phyloP scores from a whole-genome alignment of 129 eudicot genomes.

The Heracleum sosnowskyi region DNA sequence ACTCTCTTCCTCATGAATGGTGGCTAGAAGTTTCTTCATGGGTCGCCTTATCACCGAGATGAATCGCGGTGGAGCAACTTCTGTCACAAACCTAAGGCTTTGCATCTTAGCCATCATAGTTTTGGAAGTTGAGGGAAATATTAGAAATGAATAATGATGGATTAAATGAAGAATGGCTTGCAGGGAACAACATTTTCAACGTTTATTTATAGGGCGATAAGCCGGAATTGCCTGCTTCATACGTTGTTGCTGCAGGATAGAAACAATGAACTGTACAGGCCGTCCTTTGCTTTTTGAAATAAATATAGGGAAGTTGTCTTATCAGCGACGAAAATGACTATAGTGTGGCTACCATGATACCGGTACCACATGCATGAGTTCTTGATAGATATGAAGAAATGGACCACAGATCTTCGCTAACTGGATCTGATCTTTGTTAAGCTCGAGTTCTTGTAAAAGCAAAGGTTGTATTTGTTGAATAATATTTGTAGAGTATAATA shows the following conservation, averaged over 20 bases:
- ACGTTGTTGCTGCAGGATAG: conserved; percentile 23
- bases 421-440: background rate
- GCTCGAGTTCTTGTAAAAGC: background rate
- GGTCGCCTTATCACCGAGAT: conserved; percentile 43
- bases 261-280: conserved; percentile 7
- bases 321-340: background rate
- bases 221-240: conserved; percentile 17
- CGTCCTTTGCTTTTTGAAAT: conserved; percentile 39
- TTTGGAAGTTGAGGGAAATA: background rate
- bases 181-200: background rate
- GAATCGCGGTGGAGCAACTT: conserved; percentile 64
- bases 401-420: conserved; percentile 8
- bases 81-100: conserved; percentile 34
- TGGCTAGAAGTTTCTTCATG: conserved; percentile 30
- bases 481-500: too few species aligned
- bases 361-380: background rate
- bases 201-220: conserved; percentile 5
- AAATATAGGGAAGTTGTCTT: conserved; percentile 20
- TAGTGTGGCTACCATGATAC: background rate
- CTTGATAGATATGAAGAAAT: background rate
- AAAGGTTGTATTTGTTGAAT: background rate
- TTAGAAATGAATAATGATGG: background rate
- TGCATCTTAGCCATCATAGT: conserved; percentile 37
- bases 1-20: conserved; percentile 58
- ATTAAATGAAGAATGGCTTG: background rate